Evolutionary conservation across 1,139 yeast species (phyloP).

Genomic region (Sugiyamaella neomexicana): DNA sequence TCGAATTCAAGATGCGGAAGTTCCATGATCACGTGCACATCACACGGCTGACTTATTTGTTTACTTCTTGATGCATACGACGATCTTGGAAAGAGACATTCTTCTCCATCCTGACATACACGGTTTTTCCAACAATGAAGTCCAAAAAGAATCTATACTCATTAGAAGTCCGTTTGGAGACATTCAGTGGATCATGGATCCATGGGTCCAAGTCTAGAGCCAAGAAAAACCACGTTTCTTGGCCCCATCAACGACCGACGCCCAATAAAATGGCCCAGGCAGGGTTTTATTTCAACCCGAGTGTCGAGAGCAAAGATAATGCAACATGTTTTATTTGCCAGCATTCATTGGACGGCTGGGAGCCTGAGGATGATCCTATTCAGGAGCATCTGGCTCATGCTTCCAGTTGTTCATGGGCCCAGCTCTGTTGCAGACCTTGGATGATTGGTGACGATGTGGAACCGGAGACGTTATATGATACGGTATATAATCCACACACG

Average conservation of each 20-base stretch:
- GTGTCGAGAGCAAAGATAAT: conserved; percentile 44
- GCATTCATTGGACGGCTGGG: conserved; percentile 43
- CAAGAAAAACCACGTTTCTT: conserved; percentile 28
- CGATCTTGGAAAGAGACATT: not conserved
- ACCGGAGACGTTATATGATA: conserved; percentile 14
- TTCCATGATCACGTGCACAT: too few species aligned
- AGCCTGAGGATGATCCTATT: conserved; percentile 40
- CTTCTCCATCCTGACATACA: not conserved
- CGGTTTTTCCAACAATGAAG: conserved; percentile 6
- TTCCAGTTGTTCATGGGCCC: conserved; percentile 51
- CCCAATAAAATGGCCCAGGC: conserved; percentile 51
- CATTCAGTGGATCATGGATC: conserved; percentile 31
- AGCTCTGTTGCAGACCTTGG: conserved; percentile 33
- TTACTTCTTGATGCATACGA: conserved; percentile 1
- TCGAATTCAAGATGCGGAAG: too few species aligned
- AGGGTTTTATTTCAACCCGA: conserved; percentile 72
- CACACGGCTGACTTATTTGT: conserved; percentile 9
- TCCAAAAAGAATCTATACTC: conserved; percentile 22
- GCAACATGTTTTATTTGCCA: conserved; percentile 67
- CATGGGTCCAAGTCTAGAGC: conserved; percentile 30
- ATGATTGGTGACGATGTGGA: conserved; percentile 19
- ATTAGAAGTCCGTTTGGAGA: conserved; percentile 32
- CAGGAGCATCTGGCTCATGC: conserved; percentile 50
- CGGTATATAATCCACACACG: conserved; percentile 42
- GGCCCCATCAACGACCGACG: conserved; percentile 39